Evolutionary conservation across 169 alveolate genomes (phyloP).

Genomic region (Cryptosporidium muris): DNA sequence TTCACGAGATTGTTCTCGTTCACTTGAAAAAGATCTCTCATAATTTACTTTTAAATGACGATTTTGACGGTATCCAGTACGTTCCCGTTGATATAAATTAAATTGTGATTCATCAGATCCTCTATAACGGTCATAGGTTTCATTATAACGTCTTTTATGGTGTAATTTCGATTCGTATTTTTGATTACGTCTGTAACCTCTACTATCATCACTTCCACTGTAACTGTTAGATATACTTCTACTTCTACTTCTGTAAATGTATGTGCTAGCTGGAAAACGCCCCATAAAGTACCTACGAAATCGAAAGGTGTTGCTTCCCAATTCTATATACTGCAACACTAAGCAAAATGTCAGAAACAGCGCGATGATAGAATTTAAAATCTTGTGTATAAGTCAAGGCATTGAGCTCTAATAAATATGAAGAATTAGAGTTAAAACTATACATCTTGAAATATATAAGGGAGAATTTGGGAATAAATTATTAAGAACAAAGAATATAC

Average conservation of each 20-base stretch:
- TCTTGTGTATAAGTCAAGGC: too few relatives aligned
- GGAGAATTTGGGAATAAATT: too few relatives aligned
- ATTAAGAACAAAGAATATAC: background rate
- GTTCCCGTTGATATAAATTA: background rate
- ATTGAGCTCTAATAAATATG: too few relatives aligned
- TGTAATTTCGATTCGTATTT: background rate
- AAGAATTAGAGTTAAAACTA: too few relatives aligned
- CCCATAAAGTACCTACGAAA: too few relatives aligned
- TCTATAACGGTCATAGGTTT: background rate
- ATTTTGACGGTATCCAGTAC: background rate
- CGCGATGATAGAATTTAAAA: too few relatives aligned
- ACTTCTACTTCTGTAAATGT: slow-evolving; percentile 1
- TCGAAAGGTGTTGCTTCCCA: too few relatives aligned
- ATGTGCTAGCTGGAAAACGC: too few relatives aligned
- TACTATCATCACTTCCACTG: background rate
- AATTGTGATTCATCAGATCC: background rate
- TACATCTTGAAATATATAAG: too few relatives aligned
- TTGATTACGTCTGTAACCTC: background rate
- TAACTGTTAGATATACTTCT: background rate
- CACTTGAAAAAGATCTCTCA: slow-evolving; percentile 20
- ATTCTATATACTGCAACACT: too few relatives aligned
- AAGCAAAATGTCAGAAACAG: too few relatives aligned
- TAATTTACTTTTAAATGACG: background rate
- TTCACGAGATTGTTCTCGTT: slow-evolving; percentile 75
- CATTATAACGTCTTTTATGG: background rate